Evolutionary conservation across 1,139 yeast genomes (phyloP).

Genomic region (Magnusiomyces magnusii): DNA sequence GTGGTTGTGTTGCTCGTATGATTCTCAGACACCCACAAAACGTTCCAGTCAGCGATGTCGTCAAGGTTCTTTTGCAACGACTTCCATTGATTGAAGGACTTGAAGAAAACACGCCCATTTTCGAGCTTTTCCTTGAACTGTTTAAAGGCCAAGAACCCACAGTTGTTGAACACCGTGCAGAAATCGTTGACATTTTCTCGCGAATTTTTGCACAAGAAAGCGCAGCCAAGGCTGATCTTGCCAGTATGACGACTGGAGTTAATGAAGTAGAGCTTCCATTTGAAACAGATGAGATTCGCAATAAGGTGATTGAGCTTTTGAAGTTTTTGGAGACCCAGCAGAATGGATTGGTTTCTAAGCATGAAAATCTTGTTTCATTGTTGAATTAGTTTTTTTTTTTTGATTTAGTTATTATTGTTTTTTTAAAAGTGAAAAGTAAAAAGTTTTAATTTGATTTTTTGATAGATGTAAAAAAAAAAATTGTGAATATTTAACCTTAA

Average conservation of each 20-base stretch:
- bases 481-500: too few species aligned
- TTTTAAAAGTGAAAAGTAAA: too few species aligned
- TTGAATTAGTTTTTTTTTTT: constrained; percentile 1
- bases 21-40: constrained; percentile 53
- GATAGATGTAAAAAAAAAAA: too few species aligned
- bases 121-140: constrained; percentile 64
- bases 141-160: constrained; percentile 56
- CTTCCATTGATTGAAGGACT: constrained; percentile 83
- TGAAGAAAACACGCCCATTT: constrained; percentile 90
- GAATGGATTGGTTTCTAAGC: constrained; percentile 38
- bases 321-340: constrained; percentile 62
- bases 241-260: constrained; percentile 44
- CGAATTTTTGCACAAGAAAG: constrained; percentile 61
- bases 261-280: constrained; percentile 66
- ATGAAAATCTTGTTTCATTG: constrained; percentile 18
- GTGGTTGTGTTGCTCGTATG: constrained; percentile 97
- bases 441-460: too few species aligned
- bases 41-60: constrained; percentile 73
- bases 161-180: constrained; percentile 52
- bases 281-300: constrained; percentile 56
- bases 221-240: constrained; percentile 54
- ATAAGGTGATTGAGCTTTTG: constrained; percentile 59
- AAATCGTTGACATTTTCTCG: constrained; percentile 60
- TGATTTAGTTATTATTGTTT: not conserved
- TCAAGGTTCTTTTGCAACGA: constrained; percentile 68